Conservation (phyloP, 1,284 basidiomycete genomes). For the Fomitopsis pinicola region DNA sequence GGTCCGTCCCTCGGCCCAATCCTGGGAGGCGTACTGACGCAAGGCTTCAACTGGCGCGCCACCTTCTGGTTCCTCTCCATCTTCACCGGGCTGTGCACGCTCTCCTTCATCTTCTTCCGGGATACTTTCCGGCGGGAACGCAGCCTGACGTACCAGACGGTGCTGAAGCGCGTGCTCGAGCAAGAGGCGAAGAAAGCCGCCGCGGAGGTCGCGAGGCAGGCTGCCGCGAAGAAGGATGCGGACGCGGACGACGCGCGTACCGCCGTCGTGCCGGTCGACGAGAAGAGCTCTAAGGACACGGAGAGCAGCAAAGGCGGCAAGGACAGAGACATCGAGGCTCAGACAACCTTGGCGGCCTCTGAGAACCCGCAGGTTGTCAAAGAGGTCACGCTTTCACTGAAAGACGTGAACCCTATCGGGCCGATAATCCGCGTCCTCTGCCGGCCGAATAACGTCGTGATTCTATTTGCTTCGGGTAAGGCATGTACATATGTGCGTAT, state of each 20-base stretch:
- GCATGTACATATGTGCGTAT: neutral
- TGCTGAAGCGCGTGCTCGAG: slow-evolving; percentile 32
- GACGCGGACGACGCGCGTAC: neutral
- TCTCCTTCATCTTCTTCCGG: slow-evolving; percentile 67
- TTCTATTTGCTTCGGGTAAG: slow-evolving; percentile 68
- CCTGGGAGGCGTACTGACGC: slow-evolving; percentile 64
- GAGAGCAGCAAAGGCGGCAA: neutral
- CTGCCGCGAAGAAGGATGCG: neutral
- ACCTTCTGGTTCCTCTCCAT: slow-evolving; percentile 80
- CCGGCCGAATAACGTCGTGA: slow-evolving; percentile 62
- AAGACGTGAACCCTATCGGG: slow-evolving; percentile 46
- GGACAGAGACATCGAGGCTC: slow-evolving; percentile 2
- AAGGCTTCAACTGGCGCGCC: slow-evolving; percentile 71
- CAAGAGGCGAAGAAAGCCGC: slow-evolving; percentile 17
- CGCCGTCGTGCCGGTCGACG: slow-evolving; percentile 7
- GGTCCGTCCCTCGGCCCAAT: slow-evolving; percentile 72
- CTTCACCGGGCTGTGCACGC: slow-evolving; percentile 50
- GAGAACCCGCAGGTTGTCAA: slow-evolving; percentile 13
- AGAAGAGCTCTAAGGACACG: slow-evolving; percentile 6
- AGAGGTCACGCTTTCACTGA: slow-evolving; percentile 53
- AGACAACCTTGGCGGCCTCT: neutral
- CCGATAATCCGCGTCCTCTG: slow-evolving; percentile 56
- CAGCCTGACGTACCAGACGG: slow-evolving; percentile 70
- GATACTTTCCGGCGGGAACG: slow-evolving; percentile 84
- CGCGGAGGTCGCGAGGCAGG: neutral